These are phyloP conservation scores for Ganoderma lucidum DNA, from an alignment of 1,284 basidiomycete genomes.

Conservation along the genomic window DNA sequence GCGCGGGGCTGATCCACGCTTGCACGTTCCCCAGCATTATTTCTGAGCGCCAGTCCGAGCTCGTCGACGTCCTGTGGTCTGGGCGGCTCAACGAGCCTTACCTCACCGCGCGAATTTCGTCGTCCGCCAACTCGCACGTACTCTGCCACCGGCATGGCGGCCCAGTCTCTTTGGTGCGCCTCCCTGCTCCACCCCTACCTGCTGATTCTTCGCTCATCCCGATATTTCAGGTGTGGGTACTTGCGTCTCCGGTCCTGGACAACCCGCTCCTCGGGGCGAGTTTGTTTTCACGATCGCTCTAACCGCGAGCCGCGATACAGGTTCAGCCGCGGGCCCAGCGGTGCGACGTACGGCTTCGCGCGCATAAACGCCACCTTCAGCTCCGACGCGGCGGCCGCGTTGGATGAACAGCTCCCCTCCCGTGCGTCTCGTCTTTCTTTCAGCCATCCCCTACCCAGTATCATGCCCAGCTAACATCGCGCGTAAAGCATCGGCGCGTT, in stretches of 20 bases:
- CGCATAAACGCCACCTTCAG: neutral
- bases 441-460: neutral
- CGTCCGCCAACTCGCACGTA: neutral
- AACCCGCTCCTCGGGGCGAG: neutral
- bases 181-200: neutral
- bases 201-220: neutral
- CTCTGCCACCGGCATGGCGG: neutral
- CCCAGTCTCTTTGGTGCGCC: neutral
- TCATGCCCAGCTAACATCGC: neutral
- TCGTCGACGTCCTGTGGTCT: neutral
- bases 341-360: neutral
- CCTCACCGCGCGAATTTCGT: neutral
- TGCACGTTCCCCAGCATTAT: neutral
- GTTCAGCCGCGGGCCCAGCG: neutral
- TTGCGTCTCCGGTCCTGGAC: neutral
- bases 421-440: neutral
- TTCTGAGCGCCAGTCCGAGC: neutral
- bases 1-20: neutral
- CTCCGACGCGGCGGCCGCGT: neutral
- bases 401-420: neutral
- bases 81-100: conserved; percentile 1
- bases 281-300: neutral
- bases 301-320: neutral
- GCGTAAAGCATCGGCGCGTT: neutral
- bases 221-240: neutral